Percentiles rank a stretch among this genome's conserved stretches.
Conservation (phyloP, 352 stramenopile genomes). For the Saprolegnia parasitica region DNA sequence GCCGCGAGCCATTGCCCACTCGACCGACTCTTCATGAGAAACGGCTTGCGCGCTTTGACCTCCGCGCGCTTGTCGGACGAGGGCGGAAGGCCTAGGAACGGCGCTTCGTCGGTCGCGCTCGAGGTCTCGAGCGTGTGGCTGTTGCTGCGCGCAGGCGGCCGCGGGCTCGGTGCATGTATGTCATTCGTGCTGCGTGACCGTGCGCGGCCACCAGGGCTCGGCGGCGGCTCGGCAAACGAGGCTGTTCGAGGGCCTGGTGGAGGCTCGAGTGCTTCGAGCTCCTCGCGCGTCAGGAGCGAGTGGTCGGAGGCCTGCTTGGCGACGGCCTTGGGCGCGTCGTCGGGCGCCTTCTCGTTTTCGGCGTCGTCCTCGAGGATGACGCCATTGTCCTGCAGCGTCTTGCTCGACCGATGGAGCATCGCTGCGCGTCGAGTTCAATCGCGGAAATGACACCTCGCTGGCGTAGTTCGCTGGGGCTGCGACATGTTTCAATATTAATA, state of each 20-base stretch:
- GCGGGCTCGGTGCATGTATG: not conserved
- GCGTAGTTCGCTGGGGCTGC: not conserved
- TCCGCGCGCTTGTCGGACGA: constrained; percentile 14
- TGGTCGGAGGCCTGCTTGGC: not conserved
- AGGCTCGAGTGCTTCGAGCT: constrained; percentile 1
- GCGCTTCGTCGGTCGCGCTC: not conserved
- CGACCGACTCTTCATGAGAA: constrained; percentile 6
- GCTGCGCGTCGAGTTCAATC: not conserved
- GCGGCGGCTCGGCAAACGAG: not conserved
- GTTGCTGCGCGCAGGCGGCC: constrained; percentile 1
- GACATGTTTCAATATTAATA: not conserved
- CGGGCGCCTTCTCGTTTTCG: not conserved
- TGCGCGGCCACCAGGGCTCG: constrained; percentile 4
- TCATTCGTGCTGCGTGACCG: constrained; percentile 21
- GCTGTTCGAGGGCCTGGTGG: not conserved
- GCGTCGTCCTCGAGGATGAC: constrained; percentile 14
- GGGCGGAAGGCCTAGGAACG: not conserved
- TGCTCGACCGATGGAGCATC: constrained; percentile 16
- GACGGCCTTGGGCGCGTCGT: not conserved
- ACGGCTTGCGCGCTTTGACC: not conserved
- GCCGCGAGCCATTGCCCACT: constrained; percentile 24
- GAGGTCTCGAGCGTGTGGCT: constrained; percentile 10
- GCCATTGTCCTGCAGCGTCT: constrained; percentile 12
- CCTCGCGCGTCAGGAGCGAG: constrained; percentile 17
- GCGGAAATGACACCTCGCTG: not conserved